Base-by-base conservation (phyloP, 768 basidiomycete genomes). In the Mycena vitilis region DNA sequence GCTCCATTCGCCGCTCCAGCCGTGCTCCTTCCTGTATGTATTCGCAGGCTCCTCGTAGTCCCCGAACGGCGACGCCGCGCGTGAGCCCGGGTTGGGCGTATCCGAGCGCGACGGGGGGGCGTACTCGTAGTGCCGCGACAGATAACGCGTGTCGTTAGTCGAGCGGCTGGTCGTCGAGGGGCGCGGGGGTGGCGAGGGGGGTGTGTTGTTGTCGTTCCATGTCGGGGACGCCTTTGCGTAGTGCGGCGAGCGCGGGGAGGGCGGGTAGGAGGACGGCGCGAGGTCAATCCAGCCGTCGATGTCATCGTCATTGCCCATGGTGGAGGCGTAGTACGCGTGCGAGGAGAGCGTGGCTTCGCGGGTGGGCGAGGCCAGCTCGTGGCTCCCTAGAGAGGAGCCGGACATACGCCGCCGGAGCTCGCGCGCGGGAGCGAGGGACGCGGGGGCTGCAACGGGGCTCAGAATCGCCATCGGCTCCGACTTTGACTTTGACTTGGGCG, bases 1-100 rank as follows among this genome's bases (percentile, higher is more conserved):
- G 25, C 53, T 34, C 68, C 68, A 69, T 49, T 69, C 68, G 11
- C 68, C 68, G 53, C 68, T 69, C 68, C 68, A 69, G 15, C 68
- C 68, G 45, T 55, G 45, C 48, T 69, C 68, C n/a, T 51, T 58
- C 16, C 68, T 44, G n/a, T 69, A 36, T 22, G 67, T 69, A 12
- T 23, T 25, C 8, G 40, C 47, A 10, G 6, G 6, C 44, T 22
- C 20, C 11, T 45, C 42, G 20, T 42, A 12, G 40, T 48, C 42
- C 18, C 30, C 44, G 16, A 36, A 11, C 22, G 40, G 30, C 58
- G 56, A 44, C 57, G 57, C 7, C 10, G 58, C 15, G 34, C 40
- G 49, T 42, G 63, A 37, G 15, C 16, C 11, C 30, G 58, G 12
- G 15, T 20, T n/a, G 8, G 40, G 47, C 9, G 53, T 23, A 30